Percentiles rank a stretch among this genome's conserved stretches.
Evolutionary conservation across 176 grass and related monocot genomes (phyloP).

Genomic region (Panicum miliaceum): DNA sequence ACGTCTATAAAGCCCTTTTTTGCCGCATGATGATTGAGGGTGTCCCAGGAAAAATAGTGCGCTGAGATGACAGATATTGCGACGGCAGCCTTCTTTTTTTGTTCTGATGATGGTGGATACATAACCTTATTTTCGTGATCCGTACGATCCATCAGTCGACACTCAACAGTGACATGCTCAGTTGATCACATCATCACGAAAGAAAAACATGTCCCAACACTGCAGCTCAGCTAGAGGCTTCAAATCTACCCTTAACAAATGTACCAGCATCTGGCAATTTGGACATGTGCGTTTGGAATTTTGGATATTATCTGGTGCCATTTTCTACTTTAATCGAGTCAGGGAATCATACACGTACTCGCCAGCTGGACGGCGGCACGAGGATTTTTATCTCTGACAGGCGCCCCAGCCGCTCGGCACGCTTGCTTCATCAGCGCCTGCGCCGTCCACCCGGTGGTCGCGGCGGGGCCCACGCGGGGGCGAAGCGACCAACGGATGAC

Average conservation of each 20-base stretch:
- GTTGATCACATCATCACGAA: too few species aligned
- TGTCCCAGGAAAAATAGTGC: background rate
- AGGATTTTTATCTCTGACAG: conserved; percentile 21
- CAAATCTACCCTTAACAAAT: too few species aligned
- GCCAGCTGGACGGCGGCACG: conserved; percentile 24
- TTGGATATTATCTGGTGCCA: background rate
- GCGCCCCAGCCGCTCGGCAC: background rate
- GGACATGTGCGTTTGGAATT: background rate
- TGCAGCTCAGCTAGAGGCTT: too few species aligned
- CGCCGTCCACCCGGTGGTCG: conserved; percentile 43
- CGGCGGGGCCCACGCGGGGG: background rate
- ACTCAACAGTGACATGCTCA: too few species aligned
- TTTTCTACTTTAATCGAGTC: background rate
- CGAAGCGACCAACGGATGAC: background rate
- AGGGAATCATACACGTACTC: background rate
- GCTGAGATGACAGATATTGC: background rate
- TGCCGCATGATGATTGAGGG: background rate
- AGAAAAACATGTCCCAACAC: too few species aligned
- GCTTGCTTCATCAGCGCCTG: conserved; percentile 30
- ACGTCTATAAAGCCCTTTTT: background rate
- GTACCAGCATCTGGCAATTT: too few species aligned
- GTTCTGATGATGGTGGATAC: background rate
- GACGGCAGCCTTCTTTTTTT: background rate
- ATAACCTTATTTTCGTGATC: too few species aligned
- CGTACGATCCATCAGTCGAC: too few species aligned